Base-by-base conservation (phyloP, 768 basidiomycete genomes). In the Suillus bovinus region DNA sequence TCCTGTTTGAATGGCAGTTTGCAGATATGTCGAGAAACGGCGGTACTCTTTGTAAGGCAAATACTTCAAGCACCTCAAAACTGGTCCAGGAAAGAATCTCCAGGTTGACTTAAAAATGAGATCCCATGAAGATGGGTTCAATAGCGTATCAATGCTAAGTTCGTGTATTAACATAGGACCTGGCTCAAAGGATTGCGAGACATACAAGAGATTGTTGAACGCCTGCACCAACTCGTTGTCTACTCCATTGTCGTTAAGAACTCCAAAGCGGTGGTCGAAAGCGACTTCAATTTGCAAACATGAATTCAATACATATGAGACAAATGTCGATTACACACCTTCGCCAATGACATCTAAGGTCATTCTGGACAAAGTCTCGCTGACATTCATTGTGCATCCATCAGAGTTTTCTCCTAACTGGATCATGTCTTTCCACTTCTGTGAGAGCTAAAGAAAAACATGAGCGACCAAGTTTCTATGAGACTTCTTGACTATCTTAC, bases 311-410 rank as follows among this genome's bases (percentile, higher is more conserved):
- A 24, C 31, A 20, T 44, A n/a, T 13, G 17, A 13, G 56, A 22
- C n/a, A 41, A 27, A n/a, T 34, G 46, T 22, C 14, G 22, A 36
- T 38, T n/a, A 38, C 58, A n/a, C 16, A 74, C 73, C 62, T 61
- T 66, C 69, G 20, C 72, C 72, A n/a, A 74, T 70, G 39, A 68
- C 67, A 60, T 74, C 74, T 22, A 74, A 58, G 9, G 73, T 72
- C 59, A 68, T 57, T 20, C 66, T 59, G 2, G 68, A 63, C 34
- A 74, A 59, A 69, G 67, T 66, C 50, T 56, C 27, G 13, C 41
- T 49, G n/a, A 74, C 33, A 38, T 74, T 66, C 20, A 75, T 22
- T 33, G 64, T 60, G 13, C 46, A 52, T 11, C 61, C 27, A 27
- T 65, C 46, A 27, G 69, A 41, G 2, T 56, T 53, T 5, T 53